Percentiles rank a stretch among this genome's conserved stretches.
phyloP scores from a whole-genome alignment of 2,329 filamentous ascomycete species.

The Calcarisporium arbuscula region DNA sequence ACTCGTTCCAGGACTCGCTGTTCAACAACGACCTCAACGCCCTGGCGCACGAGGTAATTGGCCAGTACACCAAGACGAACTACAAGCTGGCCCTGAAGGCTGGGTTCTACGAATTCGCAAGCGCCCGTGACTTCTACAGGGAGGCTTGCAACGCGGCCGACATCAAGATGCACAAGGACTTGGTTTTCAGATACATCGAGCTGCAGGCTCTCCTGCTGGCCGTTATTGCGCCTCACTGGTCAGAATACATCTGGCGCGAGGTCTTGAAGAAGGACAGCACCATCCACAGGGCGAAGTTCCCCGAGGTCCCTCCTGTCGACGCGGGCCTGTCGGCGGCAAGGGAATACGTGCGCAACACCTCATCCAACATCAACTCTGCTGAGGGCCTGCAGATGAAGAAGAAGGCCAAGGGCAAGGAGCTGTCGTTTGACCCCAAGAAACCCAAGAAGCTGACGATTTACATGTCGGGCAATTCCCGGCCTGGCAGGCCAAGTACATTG shows the following conservation, averaged over 20 bases:
- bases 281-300: conserved; percentile 64
- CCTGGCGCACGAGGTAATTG: conserved; percentile 69
- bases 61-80: conserved; percentile 72
- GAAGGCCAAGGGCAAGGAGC: conserved; percentile 85
- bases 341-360: conserved; percentile 72
- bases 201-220: conserved; percentile 77
- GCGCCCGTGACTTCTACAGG: conserved; percentile 83
- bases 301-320: conserved; percentile 56
- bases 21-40: conserved; percentile 92
- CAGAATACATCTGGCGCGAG: conserved; percentile 91
- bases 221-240: conserved; percentile 86
- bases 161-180: conserved; percentile 79
- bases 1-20: conserved; percentile 76
- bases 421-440: conserved; percentile 80
- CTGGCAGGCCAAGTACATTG: conserved; percentile 90
- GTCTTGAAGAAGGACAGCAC: conserved; percentile 70
- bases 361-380: conserved; percentile 71
- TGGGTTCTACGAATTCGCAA: conserved; percentile 84
- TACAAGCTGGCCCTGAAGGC: conserved; percentile 79
- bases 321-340: conserved; percentile 68
- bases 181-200: conserved; percentile 75
- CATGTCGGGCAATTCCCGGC: conserved; percentile 72
- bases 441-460: conserved; percentile 89
- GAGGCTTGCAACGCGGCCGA: conserved; percentile 71
- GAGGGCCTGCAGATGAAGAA: conserved; percentile 81